Base-by-base conservation (phyloP, 331 rosid genomes). In the Cydonia oblonga region DNA sequence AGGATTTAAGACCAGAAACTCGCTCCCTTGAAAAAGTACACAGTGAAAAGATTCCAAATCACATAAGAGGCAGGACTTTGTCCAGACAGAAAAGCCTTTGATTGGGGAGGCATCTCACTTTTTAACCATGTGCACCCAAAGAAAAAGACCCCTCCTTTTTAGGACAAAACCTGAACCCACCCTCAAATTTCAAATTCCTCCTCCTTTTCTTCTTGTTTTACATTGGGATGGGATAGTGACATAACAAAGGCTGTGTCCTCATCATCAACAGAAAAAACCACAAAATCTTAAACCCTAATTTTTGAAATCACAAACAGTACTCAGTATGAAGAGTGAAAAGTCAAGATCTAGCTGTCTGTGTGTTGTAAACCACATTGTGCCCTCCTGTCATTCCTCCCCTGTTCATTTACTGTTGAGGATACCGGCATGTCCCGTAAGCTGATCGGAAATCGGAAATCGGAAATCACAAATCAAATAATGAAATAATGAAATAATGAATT, bases 341-440 rank as follows among this genome's bases (percentile, higher is more conserved):
- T 49, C 52, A 74, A 20, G 25, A 52, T 8, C 14, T 20, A 76
- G 81, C 82, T 83, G 84, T 77, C 76, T n/a, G 13, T 38, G 42
- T 38, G 42, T 38, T 38, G 42, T 29, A 16, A 51, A 3, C 11
- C 20, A 38, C 42, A 38, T 38, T 0, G 42, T 56, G 6, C 10
- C 30, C 20, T 20, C 22, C 25, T 40, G 66, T 15, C 6, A 11
- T 42, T 64, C 33, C 24, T 58, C 54, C 15, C 29, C n/a, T 22
- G 3, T 71, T 56, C 64, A 9, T 9, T 59, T 70, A 84, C 80
- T 81, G 86, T 69, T 81, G 88, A 62, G 86, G 78, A 76, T 84
- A 84, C 76, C 82, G 64, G 74, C 88, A 84, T 57, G 71, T 20
- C 24, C 86, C 86, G 70, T 81, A 84, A 38, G 84, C 88, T 84